These are phyloP conservation scores for Aspergillus vadensis DNA, from an alignment of 2,329 filamentous ascomycete genomes.

Conservation along the genomic window DNA sequence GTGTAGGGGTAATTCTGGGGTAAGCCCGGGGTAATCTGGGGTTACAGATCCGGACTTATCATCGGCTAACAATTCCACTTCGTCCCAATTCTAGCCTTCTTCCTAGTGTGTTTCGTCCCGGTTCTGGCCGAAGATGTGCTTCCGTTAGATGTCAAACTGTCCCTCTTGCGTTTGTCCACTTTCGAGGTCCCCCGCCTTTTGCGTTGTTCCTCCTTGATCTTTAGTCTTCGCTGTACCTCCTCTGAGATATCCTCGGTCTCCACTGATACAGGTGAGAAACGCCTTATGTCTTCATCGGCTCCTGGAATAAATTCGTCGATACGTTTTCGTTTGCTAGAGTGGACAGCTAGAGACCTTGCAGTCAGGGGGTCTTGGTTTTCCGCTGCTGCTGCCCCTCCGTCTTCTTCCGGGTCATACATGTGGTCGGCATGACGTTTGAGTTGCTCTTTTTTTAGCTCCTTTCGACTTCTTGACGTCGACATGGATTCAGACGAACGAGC, in stretches of 20 bases:
- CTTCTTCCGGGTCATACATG: neutral
- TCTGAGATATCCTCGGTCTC: constrained; percentile 49
- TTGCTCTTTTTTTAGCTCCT: neutral
- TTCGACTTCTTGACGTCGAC: neutral
- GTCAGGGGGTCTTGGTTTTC: neutral
- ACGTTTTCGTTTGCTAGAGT: constrained; percentile 26
- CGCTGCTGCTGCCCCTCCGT: neutral
- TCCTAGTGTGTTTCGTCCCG: constrained; percentile 23
- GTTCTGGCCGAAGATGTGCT: constrained; percentile 18
- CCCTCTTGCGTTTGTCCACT: constrained; percentile 39
- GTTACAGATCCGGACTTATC: too few species aligned
- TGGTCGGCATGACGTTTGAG: neutral
- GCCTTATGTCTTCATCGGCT: constrained; percentile 27
- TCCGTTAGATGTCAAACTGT: constrained; percentile 37
- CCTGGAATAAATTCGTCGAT: constrained; percentile 23
- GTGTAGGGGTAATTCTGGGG: neutral
- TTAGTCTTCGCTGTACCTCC: constrained; percentile 48
- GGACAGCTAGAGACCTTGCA: neutral
- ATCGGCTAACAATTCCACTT: neutral
- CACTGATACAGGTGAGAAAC: constrained; percentile 27
- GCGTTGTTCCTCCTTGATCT: constrained; percentile 45
- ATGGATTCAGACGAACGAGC: neutral
- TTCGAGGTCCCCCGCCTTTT: constrained; percentile 32
- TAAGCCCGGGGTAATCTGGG: too few species aligned
- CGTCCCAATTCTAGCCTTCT: constrained; percentile 21